Evolutionary conservation across 2,329 filamentous ascomycete genomes (phyloP).

Genomic region (Mariannaea elegans): DNA sequence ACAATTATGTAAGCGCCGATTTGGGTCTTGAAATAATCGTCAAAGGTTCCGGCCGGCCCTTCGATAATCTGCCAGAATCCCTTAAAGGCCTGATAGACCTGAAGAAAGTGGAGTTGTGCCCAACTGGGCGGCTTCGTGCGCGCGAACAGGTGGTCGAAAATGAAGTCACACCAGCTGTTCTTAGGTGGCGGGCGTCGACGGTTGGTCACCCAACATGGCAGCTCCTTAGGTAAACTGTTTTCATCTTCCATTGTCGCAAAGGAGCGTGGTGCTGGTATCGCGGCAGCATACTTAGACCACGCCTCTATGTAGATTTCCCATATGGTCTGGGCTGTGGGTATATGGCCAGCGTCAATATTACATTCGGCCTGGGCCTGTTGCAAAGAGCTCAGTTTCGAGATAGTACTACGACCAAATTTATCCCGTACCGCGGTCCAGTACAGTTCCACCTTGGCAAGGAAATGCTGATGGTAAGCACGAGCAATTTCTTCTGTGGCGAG

Average conservation of each 20-base stretch:
- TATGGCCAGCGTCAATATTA: background rate
- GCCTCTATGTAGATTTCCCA: conserved; percentile 11
- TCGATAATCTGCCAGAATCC: background rate
- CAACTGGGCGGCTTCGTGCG: background rate
- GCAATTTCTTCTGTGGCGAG: conserved; percentile 9
- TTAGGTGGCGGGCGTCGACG: background rate
- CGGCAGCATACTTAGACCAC: conserved; percentile 3
- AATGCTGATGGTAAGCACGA: conserved; percentile 11
- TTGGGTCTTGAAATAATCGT: background rate
- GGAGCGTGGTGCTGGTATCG: too few relatives aligned
- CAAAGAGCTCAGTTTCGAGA: background rate
- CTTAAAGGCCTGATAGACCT: background rate
- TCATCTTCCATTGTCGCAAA: background rate
- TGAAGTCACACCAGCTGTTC: background rate
- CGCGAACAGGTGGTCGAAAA: background rate
- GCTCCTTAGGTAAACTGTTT: background rate
- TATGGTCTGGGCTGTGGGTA: conserved; percentile 14
- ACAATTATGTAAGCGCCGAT: conserved; percentile 7
- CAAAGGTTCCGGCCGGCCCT: background rate
- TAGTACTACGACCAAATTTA: background rate
- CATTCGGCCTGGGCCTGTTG: conserved; percentile 3
- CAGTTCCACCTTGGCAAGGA: conserved; percentile 11
- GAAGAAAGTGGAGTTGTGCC: background rate
- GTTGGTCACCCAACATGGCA: background rate
- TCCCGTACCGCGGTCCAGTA: conserved; percentile 9